phyloP scores from a whole-genome alignment of 495 filamentous ascomycete species.

The Neurospora cerealis region DNA sequence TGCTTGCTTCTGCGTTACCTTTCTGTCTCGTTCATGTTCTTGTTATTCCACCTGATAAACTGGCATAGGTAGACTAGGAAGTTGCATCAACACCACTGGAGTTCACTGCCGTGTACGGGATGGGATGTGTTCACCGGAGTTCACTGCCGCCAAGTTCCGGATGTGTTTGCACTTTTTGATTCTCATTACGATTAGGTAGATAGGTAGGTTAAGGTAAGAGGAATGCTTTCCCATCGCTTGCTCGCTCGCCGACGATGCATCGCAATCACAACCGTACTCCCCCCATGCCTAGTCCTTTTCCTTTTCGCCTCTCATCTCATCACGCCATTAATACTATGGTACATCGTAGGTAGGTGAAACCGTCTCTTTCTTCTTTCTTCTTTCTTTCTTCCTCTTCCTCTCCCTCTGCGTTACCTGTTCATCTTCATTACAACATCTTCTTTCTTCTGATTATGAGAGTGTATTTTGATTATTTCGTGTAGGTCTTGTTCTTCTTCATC shows the following conservation, averaged over 20 bases:
- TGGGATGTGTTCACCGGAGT: not conserved
- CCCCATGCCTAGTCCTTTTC: not conserved
- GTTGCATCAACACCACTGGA: not conserved
- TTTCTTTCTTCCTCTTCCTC: not conserved
- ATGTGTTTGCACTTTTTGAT: not conserved
- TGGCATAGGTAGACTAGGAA: not conserved
- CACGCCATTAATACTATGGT: not conserved
- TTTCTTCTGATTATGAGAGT: not conserved
- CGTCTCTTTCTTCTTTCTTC: not conserved
- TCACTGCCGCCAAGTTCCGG: not conserved
- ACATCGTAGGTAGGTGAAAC: not conserved
- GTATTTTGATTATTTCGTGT: not conserved
- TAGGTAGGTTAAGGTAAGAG: not conserved
- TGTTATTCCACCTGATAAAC: not conserved
- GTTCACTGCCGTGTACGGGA: not conserved
- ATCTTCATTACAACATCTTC: not conserved
- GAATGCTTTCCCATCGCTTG: not conserved
- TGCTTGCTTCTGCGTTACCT: not conserved
- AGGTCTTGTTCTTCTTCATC: not conserved
- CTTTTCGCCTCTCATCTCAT: not conserved
- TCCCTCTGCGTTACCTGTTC: not conserved
- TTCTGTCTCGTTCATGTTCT: not conserved
- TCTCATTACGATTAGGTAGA: not conserved
- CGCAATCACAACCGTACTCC: not conserved
- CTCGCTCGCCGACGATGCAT: not conserved